These are phyloP conservation scores for Lepidium didymum DNA, from an alignment of 345 rosid genomes.

Conservation along the genomic window DNA sequence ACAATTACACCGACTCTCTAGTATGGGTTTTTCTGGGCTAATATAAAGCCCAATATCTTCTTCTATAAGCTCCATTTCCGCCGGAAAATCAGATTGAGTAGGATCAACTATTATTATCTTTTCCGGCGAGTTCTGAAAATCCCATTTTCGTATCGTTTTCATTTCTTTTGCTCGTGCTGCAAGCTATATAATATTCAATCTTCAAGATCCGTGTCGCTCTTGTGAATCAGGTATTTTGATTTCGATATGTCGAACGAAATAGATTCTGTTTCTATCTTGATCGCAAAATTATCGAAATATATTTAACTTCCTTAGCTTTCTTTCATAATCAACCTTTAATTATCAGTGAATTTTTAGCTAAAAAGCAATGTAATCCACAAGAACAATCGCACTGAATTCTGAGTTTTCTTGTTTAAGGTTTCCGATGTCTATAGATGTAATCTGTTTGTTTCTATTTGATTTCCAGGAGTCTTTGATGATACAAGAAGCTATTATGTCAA, in stretches of 20 bases:
- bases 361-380: not conserved
- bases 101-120: too few relatives aligned
- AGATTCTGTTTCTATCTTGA: not conserved
- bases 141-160: not conserved
- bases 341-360: too few relatives aligned
- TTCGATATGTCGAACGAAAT: not conserved
- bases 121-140: too few relatives aligned
- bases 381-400: not conserved
- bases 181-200: not conserved
- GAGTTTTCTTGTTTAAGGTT: not conserved
- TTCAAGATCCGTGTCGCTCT: not conserved
- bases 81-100: not conserved
- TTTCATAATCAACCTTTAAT: too few relatives aligned
- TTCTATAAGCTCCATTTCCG: not conserved
- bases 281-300: not conserved
- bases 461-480: not conserved
- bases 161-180: too few relatives aligned
- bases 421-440: not conserved
- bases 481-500: constrained; percentile 13
- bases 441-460: not conserved
- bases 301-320: not conserved
- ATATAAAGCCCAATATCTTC: not conserved
- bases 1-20: not conserved
- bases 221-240: not conserved
- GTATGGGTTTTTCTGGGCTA: not conserved